phyloP scores from a whole-genome alignment of 352 stramenopile genomes.

The Phytophthora pisi region DNA sequence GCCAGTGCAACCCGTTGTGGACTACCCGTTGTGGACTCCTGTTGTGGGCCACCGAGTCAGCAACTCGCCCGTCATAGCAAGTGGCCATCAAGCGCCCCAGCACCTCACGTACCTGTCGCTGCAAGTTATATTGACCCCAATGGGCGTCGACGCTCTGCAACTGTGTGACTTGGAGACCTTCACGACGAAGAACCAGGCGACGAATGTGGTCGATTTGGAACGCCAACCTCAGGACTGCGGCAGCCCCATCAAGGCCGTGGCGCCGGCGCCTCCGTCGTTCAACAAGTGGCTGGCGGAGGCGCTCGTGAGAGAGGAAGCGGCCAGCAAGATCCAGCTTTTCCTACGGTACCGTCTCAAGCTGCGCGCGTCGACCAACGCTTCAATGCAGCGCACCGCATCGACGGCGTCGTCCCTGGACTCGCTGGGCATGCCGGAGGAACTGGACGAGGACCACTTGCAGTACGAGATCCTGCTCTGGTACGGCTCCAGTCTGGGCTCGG shows the following conservation, averaged over 20 bases:
- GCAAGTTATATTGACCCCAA: slow-evolving; percentile 3
- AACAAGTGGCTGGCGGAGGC: slow-evolving; percentile 41
- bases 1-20: slow-evolving; percentile 20
- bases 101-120: background rate
- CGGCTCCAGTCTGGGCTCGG: slow-evolving; percentile 49
- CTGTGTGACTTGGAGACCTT: slow-evolving; percentile 16
- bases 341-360: slow-evolving; percentile 38
- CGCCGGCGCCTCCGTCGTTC: slow-evolving; percentile 36
- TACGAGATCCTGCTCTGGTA: slow-evolving; percentile 75
- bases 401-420: slow-evolving; percentile 35
- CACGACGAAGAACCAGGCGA: slow-evolving; percentile 10
- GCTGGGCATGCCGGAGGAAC: slow-evolving; percentile 31
- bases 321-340: slow-evolving; percentile 46
- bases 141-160: slow-evolving; percentile 34
- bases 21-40: no score
- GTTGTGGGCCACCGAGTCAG: slow-evolving; percentile 4
- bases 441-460: slow-evolving; percentile 48
- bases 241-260: slow-evolving; percentile 18
- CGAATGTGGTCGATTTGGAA: slow-evolving; percentile 5
- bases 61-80: slow-evolving; percentile 21
- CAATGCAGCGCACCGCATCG: slow-evolving; percentile 33
- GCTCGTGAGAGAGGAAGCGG: slow-evolving; percentile 36
- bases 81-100: background rate
- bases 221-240: slow-evolving; percentile 23
- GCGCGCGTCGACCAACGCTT: slow-evolving; percentile 20